Conservation (phyloP, 768 basidiomycete species). For the Boletus rubescentipes region DNA sequence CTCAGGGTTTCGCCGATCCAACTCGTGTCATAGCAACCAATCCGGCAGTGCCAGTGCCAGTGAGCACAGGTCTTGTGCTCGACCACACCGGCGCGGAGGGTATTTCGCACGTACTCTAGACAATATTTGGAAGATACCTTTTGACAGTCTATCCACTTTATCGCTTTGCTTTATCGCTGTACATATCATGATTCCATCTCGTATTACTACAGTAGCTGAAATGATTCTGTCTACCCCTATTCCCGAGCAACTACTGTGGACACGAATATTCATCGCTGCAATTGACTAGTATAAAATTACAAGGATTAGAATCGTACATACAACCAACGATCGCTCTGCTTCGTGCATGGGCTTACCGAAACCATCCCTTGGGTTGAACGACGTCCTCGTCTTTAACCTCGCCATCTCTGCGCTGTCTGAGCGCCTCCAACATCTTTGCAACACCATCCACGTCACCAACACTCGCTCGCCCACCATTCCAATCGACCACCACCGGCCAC, state of each 20-base stretch:
- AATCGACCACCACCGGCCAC: constrained; percentile 83
- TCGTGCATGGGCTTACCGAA: constrained; percentile 32
- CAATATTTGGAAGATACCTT: not conserved
- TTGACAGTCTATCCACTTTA: not conserved
- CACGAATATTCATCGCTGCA: no score
- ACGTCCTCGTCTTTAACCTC: constrained; percentile 47
- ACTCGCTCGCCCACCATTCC: constrained; percentile 62
- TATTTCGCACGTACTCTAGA: not conserved
- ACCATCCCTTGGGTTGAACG: constrained; percentile 55
- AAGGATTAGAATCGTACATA: not conserved
- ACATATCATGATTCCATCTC: not conserved
- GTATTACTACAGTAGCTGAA: no score
- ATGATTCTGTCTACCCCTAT: no score
- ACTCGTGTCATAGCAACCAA: no score
- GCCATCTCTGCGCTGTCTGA: constrained; percentile 68
- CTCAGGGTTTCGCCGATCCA: not conserved
- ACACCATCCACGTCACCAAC: constrained; percentile 72
- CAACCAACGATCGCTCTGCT: not conserved
- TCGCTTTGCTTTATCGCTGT: not conserved
- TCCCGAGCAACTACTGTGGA: no score
- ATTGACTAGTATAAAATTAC: not conserved
- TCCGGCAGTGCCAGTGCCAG: no score
- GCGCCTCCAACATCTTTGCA: constrained; percentile 58
- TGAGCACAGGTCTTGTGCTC: no score
- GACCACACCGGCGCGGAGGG: no score